phyloP scores from a whole-genome alignment of 2,329 filamentous ascomycete genomes.

The Aschersonia sp. region DNA sequence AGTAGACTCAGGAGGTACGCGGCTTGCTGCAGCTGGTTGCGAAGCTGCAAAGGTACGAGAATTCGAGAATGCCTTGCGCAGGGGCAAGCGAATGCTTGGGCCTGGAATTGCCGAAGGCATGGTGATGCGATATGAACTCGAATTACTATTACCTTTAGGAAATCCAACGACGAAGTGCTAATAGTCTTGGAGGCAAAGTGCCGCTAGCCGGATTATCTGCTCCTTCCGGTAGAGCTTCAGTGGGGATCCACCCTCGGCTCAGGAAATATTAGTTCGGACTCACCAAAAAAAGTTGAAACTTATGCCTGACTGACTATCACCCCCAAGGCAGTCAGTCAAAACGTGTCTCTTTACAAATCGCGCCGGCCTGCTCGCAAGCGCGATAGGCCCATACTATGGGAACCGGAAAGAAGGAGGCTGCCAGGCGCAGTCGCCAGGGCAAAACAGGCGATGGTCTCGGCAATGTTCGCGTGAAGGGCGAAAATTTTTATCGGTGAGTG shows the following conservation, averaged over 20 bases:
- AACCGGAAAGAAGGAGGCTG: constrained; percentile 80
- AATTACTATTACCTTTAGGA: too few relatives aligned
- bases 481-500: constrained; percentile 85
- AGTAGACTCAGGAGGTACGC: constrained; percentile 74
- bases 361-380: neutral
- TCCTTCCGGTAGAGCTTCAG: too few relatives aligned
- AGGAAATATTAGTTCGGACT: too few relatives aligned
- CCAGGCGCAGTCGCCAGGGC: constrained; percentile 70
- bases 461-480: constrained; percentile 88
- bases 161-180: too few relatives aligned
- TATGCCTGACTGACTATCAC: too few relatives aligned
- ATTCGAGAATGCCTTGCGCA: constrained; percentile 11
- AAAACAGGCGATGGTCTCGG: constrained; percentile 74
- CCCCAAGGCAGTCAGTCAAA: too few relatives aligned
- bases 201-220: too few relatives aligned
- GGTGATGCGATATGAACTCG: neutral
- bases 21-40: constrained; percentile 25
- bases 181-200: too few relatives aligned
- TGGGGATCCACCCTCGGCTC: too few relatives aligned
- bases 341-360: neutral
- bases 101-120: constrained; percentile 15
- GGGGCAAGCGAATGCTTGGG: constrained; percentile 11
- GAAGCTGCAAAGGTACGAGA: constrained; percentile 20
- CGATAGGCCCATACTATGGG: constrained; percentile 44
- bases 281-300: too few relatives aligned